Conservation (phyloP, 106 monocot species). For the Triglochin maritima region DNA sequence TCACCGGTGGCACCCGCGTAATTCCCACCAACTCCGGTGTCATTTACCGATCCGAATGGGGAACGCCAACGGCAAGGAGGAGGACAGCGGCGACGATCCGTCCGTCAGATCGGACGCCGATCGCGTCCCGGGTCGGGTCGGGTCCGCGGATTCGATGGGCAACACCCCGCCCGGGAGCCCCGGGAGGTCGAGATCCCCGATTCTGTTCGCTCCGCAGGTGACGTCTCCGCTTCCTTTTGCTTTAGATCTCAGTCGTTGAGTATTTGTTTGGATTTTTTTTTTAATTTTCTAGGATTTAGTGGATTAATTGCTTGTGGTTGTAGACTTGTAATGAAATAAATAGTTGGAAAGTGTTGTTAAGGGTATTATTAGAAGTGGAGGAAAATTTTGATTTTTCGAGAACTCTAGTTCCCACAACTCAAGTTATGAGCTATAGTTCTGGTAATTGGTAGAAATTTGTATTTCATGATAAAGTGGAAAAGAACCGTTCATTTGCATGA, state of each 20-base stretch:
- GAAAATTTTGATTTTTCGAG: too few species aligned
- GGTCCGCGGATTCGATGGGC: constrained; percentile 19
- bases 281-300: not conserved
- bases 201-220: constrained; percentile 26
- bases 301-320: not conserved
- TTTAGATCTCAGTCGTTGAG: not conserved
- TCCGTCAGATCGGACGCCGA: constrained; percentile 15
- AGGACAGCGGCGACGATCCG: constrained; percentile 12
- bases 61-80: constrained; percentile 25
- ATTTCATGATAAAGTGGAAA: too few species aligned
- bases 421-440: too few species aligned
- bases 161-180: constrained; percentile 24
- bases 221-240: not conserved
- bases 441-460: too few species aligned
- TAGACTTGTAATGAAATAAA: too few species aligned
- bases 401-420: too few species aligned
- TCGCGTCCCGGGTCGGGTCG: not conserved
- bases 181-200: constrained; percentile 18
- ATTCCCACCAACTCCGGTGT: not conserved
- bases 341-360: too few species aligned
- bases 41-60: constrained; percentile 3
- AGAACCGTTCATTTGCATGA: too few species aligned
- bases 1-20: not conserved
- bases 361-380: too few species aligned
- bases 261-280: not conserved